A percentile compares a stretch with the other conserved stretches of the same genome.
Evolutionary conservation across 176 grass and related monocot genomes (phyloP).

Genomic region (Raddia distichophylla): DNA sequence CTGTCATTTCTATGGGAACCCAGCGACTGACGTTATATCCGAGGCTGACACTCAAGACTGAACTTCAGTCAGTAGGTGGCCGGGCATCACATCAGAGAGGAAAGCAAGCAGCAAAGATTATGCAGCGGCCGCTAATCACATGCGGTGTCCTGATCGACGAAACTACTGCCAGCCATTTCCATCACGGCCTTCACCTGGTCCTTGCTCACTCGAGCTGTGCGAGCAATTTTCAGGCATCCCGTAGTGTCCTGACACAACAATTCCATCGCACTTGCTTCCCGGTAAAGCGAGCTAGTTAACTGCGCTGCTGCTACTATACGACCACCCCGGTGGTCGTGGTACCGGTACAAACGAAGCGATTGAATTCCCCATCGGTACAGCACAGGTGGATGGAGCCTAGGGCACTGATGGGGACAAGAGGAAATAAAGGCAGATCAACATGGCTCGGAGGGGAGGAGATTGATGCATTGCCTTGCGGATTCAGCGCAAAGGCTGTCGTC

Average conservation of each 20-base stretch:
- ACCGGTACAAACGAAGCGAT: background rate
- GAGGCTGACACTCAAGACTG: background rate
- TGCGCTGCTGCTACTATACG: background rate
- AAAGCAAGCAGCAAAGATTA: background rate
- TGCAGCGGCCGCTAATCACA: background rate
- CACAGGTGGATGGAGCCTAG: background rate
- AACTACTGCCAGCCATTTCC: background rate
- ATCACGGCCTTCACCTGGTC: background rate
- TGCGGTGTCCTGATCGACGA: background rate
- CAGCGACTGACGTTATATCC: background rate
- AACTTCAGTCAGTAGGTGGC: background rate
- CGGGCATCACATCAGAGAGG: background rate
- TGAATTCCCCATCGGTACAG: background rate
- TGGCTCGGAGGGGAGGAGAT: background rate
- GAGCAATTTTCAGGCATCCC: background rate
- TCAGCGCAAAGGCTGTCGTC: too few relatives aligned
- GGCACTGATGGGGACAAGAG: conserved; percentile 30
- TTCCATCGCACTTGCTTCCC: background rate
- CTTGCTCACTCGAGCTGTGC: background rate
- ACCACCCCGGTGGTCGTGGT: background rate
- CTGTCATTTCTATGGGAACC: background rate
- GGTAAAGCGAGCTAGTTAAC: background rate
- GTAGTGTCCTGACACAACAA: background rate
- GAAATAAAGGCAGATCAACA: background rate
- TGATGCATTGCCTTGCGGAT: too few relatives aligned